Percentiles rank a stretch among this genome's conserved stretches.
These are phyloP conservation scores for Parmelia sp. DNA, from an alignment of 495 filamentous ascomycete species.

Conservation along the genomic window DNA sequence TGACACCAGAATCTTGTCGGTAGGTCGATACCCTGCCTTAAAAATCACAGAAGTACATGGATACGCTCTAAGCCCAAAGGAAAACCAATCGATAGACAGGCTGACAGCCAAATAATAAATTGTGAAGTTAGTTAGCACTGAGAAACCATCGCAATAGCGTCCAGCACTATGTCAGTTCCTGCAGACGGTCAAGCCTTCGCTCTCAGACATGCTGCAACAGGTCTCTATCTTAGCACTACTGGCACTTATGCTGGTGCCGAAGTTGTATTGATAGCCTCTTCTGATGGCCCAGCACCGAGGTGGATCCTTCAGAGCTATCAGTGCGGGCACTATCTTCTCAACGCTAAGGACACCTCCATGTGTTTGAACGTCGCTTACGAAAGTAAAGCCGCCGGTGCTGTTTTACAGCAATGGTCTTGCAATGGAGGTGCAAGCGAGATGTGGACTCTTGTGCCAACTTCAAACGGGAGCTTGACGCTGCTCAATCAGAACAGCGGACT, in stretches of 20 bases:
- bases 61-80: too few relatives aligned
- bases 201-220: background rate
- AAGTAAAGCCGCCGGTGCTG: background rate
- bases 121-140: background rate
- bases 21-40: too few relatives aligned
- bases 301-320: background rate
- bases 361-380: conserved; percentile 12
- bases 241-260: conserved; percentile 8
- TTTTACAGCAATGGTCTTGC: conserved; percentile 2
- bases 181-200: background rate
- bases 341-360: background rate
- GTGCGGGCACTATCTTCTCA: conserved; percentile 2
- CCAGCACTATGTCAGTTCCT: background rate
- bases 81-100: too few relatives aligned
- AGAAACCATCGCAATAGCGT: background rate
- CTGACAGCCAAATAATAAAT: too few relatives aligned
- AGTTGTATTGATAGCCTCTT: background rate
- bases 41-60: too few relatives aligned
- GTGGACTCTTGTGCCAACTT: background rate
- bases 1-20: too few relatives aligned
- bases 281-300: background rate
- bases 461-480: background rate
- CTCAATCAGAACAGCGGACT: conserved; percentile 7
- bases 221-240: background rate
- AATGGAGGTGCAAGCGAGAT: conserved; percentile 7